Base-by-base conservation (phyloP, 164 flowering plant species). In the Houttuynia cordata region DNA sequence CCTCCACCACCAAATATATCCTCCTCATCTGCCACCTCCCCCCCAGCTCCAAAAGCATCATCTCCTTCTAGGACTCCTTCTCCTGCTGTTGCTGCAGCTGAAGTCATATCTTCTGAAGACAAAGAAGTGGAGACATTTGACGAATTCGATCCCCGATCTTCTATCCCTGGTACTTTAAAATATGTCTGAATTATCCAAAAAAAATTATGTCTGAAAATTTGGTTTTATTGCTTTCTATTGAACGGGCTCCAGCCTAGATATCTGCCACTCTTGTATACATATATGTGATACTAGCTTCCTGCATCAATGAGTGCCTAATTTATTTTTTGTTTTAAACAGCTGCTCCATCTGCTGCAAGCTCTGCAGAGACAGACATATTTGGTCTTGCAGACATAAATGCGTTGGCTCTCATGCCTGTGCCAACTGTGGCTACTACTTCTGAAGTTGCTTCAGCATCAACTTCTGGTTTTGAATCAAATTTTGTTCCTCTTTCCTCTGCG, bases 111-210 rank as follows among this genome's bases (percentile, higher is more conserved):
- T 53, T 71, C 81, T 63, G 67, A 53, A 15, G 66, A 70, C 56
- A 74, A 80, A 62, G n/a, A n/a, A n/a, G 66, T 64, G 64, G 77
- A 69, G 58, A 64, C 73, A 60, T 78, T 71, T 80, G 96, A 88
- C 77, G 99, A 88, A 66, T 94, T 94, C 79, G 97, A 91, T 71
- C 97, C 97, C 7, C 95, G 96, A 25, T 78, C 80, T 72, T 54
- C 91, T 49, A 58, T 71, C 71, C 59, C 91, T 74, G 96, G 97
- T 88, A 76, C 14, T 7, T 30, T 10, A 64, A 54, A 12, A 34
- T 41, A 30, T n/a, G n/a, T n/a, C n/a, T n/a, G n/a, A n/a, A n/a
- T n/a, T n/a, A n/a, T n/a, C n/a, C n/a, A n/a, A n/a, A n/a, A n/a
- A n/a, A n/a, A n/a, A n/a, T n/a, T n/a, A n/a, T 65, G 10, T 52